A percentile compares a stretch with the other conserved stretches of the same genome.
phyloP scores from a whole-genome alignment of 2,329 filamentous ascomycete species.

The Diaporthe amygdali region DNA sequence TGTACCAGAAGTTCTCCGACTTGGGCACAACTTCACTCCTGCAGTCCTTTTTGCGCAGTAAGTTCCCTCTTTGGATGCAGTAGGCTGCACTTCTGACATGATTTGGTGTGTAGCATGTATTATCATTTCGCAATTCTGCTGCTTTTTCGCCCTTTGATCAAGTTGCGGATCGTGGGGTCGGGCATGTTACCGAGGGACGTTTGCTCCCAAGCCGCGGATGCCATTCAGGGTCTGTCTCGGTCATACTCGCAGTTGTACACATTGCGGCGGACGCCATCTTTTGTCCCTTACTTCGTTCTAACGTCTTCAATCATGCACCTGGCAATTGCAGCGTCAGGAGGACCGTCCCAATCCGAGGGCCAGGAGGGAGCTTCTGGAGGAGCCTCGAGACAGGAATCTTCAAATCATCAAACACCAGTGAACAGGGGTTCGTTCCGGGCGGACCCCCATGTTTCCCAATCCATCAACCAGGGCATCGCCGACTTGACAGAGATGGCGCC shows the following conservation, averaged over 20 bases:
- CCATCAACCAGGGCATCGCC: slow-evolving; percentile 59
- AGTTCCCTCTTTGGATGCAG: slow-evolving; percentile 39
- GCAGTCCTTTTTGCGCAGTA: slow-evolving; percentile 78
- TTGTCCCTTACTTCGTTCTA: slow-evolving; percentile 67
- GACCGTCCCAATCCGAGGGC: not conserved
- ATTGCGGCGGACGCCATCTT: slow-evolving; percentile 62
- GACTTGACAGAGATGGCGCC: slow-evolving; percentile 66
- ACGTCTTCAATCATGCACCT: slow-evolving; percentile 67
- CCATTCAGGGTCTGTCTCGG: slow-evolving; percentile 59
- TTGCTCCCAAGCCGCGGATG: slow-evolving; percentile 66
- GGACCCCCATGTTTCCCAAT: slow-evolving; percentile 46
- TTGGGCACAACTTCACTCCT: slow-evolving; percentile 74
- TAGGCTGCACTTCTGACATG: slow-evolving; percentile 7
- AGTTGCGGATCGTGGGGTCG: slow-evolving; percentile 65
- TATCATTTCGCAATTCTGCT: slow-evolving; percentile 74
- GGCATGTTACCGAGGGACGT: slow-evolving; percentile 68
- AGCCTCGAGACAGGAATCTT: too few relatives aligned
- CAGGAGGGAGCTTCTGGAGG: slow-evolving; percentile 21
- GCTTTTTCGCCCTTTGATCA: slow-evolving; percentile 77
- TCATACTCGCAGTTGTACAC: slow-evolving; percentile 66
- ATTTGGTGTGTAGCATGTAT: slow-evolving; percentile 60
- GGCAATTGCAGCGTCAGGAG: slow-evolving; percentile 51
- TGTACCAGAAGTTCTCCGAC: slow-evolving; percentile 66
- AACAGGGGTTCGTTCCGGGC: slow-evolving; percentile 23
- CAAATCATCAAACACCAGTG: not conserved